Evolutionary conservation across 192 early-diverging fungal species (phyloP), one percentile per base, ranked within the genome.

Genomic region (Haplosporangium gracile): DNA sequence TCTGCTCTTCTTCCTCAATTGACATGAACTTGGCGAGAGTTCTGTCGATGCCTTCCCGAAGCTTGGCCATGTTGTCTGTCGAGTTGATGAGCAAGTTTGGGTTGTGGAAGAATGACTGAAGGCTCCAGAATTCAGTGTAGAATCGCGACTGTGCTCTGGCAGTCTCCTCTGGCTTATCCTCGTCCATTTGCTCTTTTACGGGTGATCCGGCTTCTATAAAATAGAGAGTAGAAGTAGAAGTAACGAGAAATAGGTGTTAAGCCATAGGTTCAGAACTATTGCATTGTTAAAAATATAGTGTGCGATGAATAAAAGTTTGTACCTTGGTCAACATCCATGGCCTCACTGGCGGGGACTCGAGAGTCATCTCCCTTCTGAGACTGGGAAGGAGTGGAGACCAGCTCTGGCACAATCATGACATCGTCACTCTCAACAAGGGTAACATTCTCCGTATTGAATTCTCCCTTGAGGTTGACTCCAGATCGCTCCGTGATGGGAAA

Each of bases 401-500:
- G 24, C 15, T 74, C 82, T n/a, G 90, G 88, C 34, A 88, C 87
- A 26, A 94, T 90, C 70, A 92, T 87, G 2, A 76, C 74, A 68
- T 92, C 89, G 9, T 89, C 89, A 22, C 49, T 72, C 49, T 93
- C 89, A 82, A 88, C 85, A 29, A 83, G 72, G 11, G 95, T 94
- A 53, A 80, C 77, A 74, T 95, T 94, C 53, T 95, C 94, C 18
- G 88, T 75, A 82, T 97, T 95, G 89, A 97, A 97, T 74, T 98
- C 95, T 65, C 98, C 98, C 9, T 93, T 90, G 55, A 97, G 82
- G 57, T 99, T 99, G 72, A 98, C 97, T 39, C 95, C 94, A 0
- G 97, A 97, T 36, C 97, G 94, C 83, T 99, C 98, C 1, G 92
- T 92, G 39, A 99, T 89, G 24, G 98, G 92, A 68, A 95, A 97